Evolutionary conservation across 306 rosid genomes (phyloP).

Genomic region (Cucumis melo): DNA sequence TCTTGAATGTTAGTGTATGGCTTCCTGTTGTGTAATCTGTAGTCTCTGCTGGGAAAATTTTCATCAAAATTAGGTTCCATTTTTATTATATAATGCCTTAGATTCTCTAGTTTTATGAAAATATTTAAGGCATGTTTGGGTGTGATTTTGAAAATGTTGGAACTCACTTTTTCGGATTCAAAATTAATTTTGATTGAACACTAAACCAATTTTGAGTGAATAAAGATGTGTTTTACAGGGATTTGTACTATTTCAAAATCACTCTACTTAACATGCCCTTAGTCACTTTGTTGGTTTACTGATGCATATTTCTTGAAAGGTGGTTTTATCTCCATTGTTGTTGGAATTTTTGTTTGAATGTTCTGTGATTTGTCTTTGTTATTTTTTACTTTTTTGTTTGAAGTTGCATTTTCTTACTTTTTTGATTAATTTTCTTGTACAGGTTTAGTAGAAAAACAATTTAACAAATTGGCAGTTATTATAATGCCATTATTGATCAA

Average conservation of each 20-base stretch:
- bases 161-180: too few relatives aligned
- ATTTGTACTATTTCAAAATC: too few relatives aligned
- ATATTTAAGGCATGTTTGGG: too few relatives aligned
- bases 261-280: too few relatives aligned
- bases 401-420: not conserved
- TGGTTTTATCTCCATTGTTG: constrained; percentile 2
- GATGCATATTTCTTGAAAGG: constrained; percentile 29
- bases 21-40: not conserved
- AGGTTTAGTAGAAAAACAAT: not conserved
- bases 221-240: too few relatives aligned
- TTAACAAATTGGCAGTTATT: not conserved
- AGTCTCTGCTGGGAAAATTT: not conserved
- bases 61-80: not conserved
- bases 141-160: too few relatives aligned
- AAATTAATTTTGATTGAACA: too few relatives aligned
- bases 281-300: not conserved
- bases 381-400: not conserved
- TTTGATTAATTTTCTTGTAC: not conserved
- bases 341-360: not conserved
- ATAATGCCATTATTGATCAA: not conserved
- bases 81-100: not conserved
- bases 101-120: not conserved
- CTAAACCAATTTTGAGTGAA: too few relatives aligned
- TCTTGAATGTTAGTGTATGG: not conserved
- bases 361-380: not conserved